Evolutionary conservation across 345 rosid species (phyloP).

Genomic region (thale cress (Arabidopsis thaliana)): DNA sequence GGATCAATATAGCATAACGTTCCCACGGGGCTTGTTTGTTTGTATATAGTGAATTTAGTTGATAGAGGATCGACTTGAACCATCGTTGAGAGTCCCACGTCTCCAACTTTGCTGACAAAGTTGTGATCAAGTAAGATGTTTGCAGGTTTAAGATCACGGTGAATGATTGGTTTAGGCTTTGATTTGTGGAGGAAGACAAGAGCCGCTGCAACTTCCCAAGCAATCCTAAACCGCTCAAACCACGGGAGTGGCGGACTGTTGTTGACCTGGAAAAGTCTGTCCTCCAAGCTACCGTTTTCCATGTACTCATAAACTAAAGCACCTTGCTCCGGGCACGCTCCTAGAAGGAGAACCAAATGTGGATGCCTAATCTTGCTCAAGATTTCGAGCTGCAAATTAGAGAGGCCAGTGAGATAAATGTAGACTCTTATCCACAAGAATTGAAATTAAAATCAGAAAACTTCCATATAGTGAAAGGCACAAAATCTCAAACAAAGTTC

Average conservation of each 20-base stretch:
- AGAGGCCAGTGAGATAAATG: conserved; percentile 23
- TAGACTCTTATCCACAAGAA: neutral
- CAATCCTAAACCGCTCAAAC: conserved; percentile 78
- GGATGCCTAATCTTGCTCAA: conserved; percentile 87
- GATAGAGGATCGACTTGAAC: conserved; percentile 53
- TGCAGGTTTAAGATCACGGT: conserved; percentile 93
- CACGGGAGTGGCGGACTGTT: conserved; percentile 76
- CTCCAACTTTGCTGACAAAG: conserved; percentile 87
- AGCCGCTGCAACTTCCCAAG: conserved; percentile 91
- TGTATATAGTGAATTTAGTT: conserved; percentile 47
- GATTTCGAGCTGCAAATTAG: conserved; percentile 70
- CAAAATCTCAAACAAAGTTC: neutral
- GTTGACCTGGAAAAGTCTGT: conserved; percentile 58
- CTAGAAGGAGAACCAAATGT: conserved; percentile 86
- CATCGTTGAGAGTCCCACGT: conserved; percentile 85
- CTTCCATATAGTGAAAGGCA: neutral
- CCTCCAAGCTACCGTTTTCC: conserved; percentile 93
- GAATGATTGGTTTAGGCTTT: conserved; percentile 80
- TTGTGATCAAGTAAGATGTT: conserved; percentile 88
- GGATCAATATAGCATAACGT: conserved; percentile 90
- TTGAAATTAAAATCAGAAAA: neutral
- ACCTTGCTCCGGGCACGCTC: conserved; percentile 84
- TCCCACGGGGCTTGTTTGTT: conserved; percentile 78
- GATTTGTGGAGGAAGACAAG: conserved; percentile 81
- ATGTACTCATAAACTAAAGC: conserved; percentile 87